Evolutionary conservation across 139 green algal genomes (phyloP), one percentile per base, ranked within the genome.

Genomic region (Tetraselmis striata): DNA sequence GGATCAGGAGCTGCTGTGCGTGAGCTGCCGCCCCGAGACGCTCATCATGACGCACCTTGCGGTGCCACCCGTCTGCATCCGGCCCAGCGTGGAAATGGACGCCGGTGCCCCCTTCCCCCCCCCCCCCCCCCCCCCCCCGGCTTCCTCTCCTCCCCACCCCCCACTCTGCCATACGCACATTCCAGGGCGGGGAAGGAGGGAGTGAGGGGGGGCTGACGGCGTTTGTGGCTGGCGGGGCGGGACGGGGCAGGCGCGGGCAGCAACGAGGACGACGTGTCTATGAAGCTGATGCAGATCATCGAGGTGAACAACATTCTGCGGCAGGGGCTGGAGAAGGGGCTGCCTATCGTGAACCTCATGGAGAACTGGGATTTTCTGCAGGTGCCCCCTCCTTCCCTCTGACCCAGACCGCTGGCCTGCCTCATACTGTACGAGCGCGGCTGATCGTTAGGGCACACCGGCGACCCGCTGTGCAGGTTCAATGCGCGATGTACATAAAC

Each of bases 201-300:
- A n/a, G n/a, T n/a, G n/a, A n/a, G n/a, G n/a, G n/a, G n/a, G n/a
- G n/a, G n/a, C n/a, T n/a, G n/a, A n/a, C n/a, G n/a, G n/a, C n/a
- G n/a, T n/a, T n/a, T n/a, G n/a, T n/a, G n/a, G n/a, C 31, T 26
- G 78, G 77, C 76, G 85, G 84, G 84, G n/a, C n/a, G n/a, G n/a
- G n/a, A n/a, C n/a, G n/a, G n/a, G 5, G 45, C 45, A 67, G 45
- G 92, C 0, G 86, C 87, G 25, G 94, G 95, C 1, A 95, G 84
- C 75, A 99, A 99, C 81, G 97, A 99, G 92, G 97, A 99, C 85
- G 96, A 99, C 91, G 95, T 98, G 84, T 98, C 95, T 25, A 96
- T 99, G 89, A 98, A 98, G 88, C 90, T 99, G 80, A 95, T 96
- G 89, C 78, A 86, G 75, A 95, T 97, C 84, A 95, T 99, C 74